Percentiles rank a stretch among this genome's conserved stretches.
Evolutionary conservation across 1,139 yeast species (phyloP).

Genomic region (Suhomyces guaymorum): DNA sequence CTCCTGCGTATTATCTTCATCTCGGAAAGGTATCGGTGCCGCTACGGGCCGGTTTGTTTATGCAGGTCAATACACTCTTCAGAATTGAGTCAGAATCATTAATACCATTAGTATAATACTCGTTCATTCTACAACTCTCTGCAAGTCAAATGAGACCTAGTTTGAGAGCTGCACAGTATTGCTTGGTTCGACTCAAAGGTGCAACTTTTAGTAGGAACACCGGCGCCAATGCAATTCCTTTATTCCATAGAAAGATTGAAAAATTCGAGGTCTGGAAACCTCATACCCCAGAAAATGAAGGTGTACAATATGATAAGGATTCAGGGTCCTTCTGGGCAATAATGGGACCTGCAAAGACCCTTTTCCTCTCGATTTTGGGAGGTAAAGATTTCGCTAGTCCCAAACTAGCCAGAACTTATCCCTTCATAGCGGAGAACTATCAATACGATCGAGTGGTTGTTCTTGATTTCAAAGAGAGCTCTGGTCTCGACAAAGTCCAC

Average conservation of each 20-base stretch:
- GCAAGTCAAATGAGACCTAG: conserved; percentile 3
- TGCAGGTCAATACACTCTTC: too few relatives aligned
- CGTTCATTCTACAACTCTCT: too few relatives aligned
- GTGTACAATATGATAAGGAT: not conserved
- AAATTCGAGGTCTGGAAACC: conserved; percentile 25
- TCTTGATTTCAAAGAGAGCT: conserved; percentile 61
- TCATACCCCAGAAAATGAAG: not conserved
- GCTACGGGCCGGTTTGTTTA: too few relatives aligned
- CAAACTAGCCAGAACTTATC: conserved; percentile 55
- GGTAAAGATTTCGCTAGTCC: conserved; percentile 53
- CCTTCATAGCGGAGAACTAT: conserved; percentile 40
- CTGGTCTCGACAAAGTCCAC: conserved; percentile 69
- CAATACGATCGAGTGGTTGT: conserved; percentile 36
- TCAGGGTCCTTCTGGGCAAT: conserved; percentile 35
- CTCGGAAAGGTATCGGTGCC: too few relatives aligned
- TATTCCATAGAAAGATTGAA: conserved; percentile 29
- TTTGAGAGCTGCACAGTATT: conserved; percentile 3
- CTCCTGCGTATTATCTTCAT: too few relatives aligned
- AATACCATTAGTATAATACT: too few relatives aligned
- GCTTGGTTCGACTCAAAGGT: conserved; percentile 19
- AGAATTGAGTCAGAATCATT: too few relatives aligned
- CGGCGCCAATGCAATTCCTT: conserved; percentile 9
- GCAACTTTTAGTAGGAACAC: conserved; percentile 19
- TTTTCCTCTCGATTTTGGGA: conserved; percentile 33
- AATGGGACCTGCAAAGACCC: conserved; percentile 38